Conservation (phyloP, 257 asterid species). For the Jasminum sambac region DNA sequence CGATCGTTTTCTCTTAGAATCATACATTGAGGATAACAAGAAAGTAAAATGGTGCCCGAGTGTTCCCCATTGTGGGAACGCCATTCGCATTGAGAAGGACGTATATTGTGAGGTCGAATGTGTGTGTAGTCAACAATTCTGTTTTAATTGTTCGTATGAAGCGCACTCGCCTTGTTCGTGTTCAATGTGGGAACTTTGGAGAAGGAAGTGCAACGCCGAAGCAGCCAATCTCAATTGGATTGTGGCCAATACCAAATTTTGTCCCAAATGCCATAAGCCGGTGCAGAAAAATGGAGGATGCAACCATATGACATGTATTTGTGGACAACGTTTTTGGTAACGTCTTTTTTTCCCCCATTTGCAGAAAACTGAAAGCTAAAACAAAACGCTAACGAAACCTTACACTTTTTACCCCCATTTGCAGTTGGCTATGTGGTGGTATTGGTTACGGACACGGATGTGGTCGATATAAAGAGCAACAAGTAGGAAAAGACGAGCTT, state of each 20-base stretch:
- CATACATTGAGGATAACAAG: conserved; percentile 62
- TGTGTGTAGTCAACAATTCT: conserved; percentile 52
- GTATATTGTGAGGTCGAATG: conserved; percentile 56
- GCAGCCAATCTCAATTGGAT: conserved; percentile 42
- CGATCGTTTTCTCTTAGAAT: conserved; percentile 53
- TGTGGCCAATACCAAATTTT: conserved; percentile 34
- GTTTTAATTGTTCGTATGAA: conserved; percentile 53
- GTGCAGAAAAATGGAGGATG: conserved; percentile 64
- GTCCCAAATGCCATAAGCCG: conserved; percentile 59
- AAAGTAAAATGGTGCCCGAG: conserved; percentile 69
- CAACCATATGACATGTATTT: conserved; percentile 47
- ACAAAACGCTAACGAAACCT: too few relatives aligned
- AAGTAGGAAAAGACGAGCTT: conserved; percentile 11
- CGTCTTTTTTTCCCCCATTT: not conserved
- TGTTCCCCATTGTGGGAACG: conserved; percentile 62
- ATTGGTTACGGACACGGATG: conserved; percentile 48
- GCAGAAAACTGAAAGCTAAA: not conserved
- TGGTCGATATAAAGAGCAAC: conserved; percentile 39
- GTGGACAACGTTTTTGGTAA: conserved; percentile 66
- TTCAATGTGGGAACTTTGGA: conserved; percentile 59
- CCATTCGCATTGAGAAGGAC: conserved; percentile 44
- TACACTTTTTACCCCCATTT: not conserved
- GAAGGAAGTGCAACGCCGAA: conserved; percentile 38
- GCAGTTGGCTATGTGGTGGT: conserved; percentile 68
- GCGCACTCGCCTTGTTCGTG: conserved; percentile 71